Evolutionary conservation across 169 alveolate species (phyloP), one percentile per base, ranked within the genome.

Genomic region (Haemoproteus tartakovskyi): DNA sequence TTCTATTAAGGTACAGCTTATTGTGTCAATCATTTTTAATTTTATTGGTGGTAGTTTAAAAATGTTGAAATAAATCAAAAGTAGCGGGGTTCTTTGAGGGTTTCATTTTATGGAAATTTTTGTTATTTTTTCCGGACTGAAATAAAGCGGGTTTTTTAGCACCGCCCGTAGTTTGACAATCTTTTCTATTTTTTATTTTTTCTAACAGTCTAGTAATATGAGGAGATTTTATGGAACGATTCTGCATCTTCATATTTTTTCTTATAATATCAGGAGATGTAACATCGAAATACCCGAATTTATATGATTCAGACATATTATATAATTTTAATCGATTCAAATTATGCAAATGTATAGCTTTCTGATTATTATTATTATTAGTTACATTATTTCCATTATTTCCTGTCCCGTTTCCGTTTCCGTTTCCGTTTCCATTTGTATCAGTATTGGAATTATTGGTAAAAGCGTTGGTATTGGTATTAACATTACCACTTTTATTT

Each of bases 31-130:
- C n/a, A 4, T 5, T 11, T 4, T 51, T 9, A 22, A 18, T 8
- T 1, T 30, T 3, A 0, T 5, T 54, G 50, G 8, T 24, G 14
- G 33, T 16, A 14, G n/a, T 36, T 64, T 21, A 64, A 56, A 64
- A 33, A 19, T 64, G 82, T n/a, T 64, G 82, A 56, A 64, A 64
- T 38, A 64, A 30, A n/a, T 64, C 82, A 26, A 64, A 64, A 19
- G 82, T 52, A 21, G n/a, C 36, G 33, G 27, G 40, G 21, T 46
- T 52, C 33, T 52, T 51, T 8, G 29, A 24, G 0, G 43, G 33
- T 12, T 46, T 64, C 33, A 21, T 16, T 14, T 51, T 51, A 26
- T n/a, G 22, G 46, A 30, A 26, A 2, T 24, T 27, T 19, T 52
- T 64, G n/a, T n/a, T n/a, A n/a, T n/a, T n/a, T n/a, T n/a, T n/a